Base-by-base conservation (phyloP, 1,284 basidiomycete species). In the Phellopilus nigrolimitatus region DNA sequence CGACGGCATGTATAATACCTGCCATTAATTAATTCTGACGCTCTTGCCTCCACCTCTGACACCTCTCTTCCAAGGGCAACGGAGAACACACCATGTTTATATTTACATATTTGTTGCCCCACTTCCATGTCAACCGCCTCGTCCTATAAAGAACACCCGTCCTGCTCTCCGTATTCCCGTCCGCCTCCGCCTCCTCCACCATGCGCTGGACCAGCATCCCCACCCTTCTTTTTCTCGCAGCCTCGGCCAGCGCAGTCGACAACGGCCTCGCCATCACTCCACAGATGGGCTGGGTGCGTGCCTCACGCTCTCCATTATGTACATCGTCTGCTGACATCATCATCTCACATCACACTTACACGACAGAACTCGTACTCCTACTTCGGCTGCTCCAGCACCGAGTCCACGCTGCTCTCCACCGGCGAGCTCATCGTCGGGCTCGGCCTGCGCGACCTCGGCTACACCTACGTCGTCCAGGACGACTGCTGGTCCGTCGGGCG, bases 261-360 rank as follows among this genome's bases (percentile, higher is more conserved):
- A 70, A 70, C 60, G 68, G 68, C 6, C 61, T 69, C 12, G 68
- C 68, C 0, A 40, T 64, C n/a, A 68, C 67, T 1, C 68, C 68
- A 0, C 68, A 69, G 59, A 70, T 70, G 68, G 68, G 68, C 1
- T 69, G 68, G 68, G 52, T 54, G 21, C 33, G 38, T 15, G n/a
- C n/a, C 13, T 31, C 30, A 7, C 30, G 22, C 8, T 17, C 21
- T 12, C 7, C 1, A 24, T 9, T 30, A 12, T 33, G 10, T 9
- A 12, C 31, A 7, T 7, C 13, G 7, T n/a, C 17, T 22, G 3
- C 12, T 13, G 6, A 34, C 19, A 21, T n/a, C 19, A 15, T 24
- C n/a, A 48, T n/a, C n/a, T n/a, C n/a, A n/a, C n/a, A n/a, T n/a
- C 5, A 42, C 12, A 2, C 25, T 10, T 12, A 21, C 7, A 3